Percentiles rank a stretch among this genome's conserved stretches.
Conservation (phyloP, 352 stramenopile genomes). For the Phytopythium ostracodes region DNA sequence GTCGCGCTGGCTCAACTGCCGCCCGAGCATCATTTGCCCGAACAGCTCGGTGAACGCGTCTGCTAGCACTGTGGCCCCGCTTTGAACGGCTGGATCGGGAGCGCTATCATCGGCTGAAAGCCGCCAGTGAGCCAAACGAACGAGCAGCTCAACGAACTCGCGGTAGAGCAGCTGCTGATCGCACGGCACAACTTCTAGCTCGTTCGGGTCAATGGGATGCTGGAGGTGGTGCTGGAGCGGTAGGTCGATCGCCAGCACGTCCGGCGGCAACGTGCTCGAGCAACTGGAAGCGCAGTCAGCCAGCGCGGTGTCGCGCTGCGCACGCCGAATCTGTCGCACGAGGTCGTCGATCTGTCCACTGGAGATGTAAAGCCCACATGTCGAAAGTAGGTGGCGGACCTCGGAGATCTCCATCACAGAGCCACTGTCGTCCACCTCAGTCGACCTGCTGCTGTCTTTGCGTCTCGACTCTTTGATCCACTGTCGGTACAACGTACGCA, state of each 20-base stretch:
- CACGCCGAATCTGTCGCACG: conserved; percentile 28
- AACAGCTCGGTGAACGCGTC: conserved; percentile 43
- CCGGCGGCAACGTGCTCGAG: conserved; percentile 9
- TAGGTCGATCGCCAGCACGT: conserved; percentile 16
- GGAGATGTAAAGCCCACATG: conserved; percentile 37
- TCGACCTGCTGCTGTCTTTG: background rate
- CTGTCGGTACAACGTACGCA: conserved; percentile 53
- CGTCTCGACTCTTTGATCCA: conserved; percentile 30
- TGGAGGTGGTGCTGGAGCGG: conserved; percentile 16
- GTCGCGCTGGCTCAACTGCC: conserved; percentile 17
- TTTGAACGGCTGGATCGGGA: conserved; percentile 8
- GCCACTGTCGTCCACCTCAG: conserved; percentile 17
- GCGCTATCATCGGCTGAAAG: conserved; percentile 11
- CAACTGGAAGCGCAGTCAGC: conserved; percentile 10
- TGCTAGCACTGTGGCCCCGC: conserved; percentile 15
- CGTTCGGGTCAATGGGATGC: conserved; percentile 15
- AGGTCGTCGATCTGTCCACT: conserved; percentile 34
- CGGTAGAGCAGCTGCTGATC: conserved; percentile 45
- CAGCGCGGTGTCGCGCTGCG: conserved; percentile 29
- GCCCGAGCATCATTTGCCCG: conserved; percentile 33
- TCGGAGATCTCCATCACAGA: conserved; percentile 47
- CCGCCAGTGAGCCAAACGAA: conserved; percentile 39
- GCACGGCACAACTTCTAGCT: conserved; percentile 27
- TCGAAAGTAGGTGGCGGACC: conserved; percentile 38
- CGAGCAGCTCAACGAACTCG: conserved; percentile 68